Evolutionary conservation across 441 rosid species (phyloP), one percentile per base, ranked within the genome.

Genomic region (Iberis amara): DNA sequence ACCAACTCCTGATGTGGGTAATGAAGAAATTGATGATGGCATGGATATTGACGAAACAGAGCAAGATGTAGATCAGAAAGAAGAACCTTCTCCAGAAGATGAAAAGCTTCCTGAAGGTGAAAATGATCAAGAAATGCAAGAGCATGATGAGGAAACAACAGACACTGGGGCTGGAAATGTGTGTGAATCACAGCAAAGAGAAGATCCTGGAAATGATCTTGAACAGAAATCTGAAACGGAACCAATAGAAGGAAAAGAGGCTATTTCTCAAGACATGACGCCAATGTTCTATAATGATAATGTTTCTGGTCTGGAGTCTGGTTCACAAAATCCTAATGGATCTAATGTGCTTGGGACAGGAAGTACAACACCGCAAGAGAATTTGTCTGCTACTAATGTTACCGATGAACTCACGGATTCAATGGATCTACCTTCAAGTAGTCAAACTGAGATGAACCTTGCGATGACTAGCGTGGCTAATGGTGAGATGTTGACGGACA

Each of bases 401-500:
- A 26, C 76, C 24, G 68, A 77, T 45, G 84, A 80, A 49, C 54
- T 80, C 41, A 79, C 75, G 23, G 79, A 83, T 55, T 57, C 63
- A 33, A 70, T 73, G 68, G 79, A 73, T 64, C 57, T 66, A 38
- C 91, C 96, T 55, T 68, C 73, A 11, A 72, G 76, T 30, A 67
- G 60, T 62, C 71, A 70, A 13, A 69, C 80, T 54, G 83, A 78
- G 66, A 63, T 72, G 75, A 79, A 83, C 48, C 14, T 76, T 46
- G 64, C 68, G 72, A 76, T 80, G 57, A 59, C 79, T 15, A 79
- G 74, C 68, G 47, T 79, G 41, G 79, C 82, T 38, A 62, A 55
- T 54, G 75, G 62, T 67, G 89, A 90, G 64, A 76, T 66, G 37
- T 66, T 85, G 45, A 70, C 79, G 3, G 78, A 81, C 53, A 68